These are phyloP conservation scores for Backusella luteola DNA, from an alignment of 192 early-diverging fungal species.

Conservation along the genomic window DNA sequence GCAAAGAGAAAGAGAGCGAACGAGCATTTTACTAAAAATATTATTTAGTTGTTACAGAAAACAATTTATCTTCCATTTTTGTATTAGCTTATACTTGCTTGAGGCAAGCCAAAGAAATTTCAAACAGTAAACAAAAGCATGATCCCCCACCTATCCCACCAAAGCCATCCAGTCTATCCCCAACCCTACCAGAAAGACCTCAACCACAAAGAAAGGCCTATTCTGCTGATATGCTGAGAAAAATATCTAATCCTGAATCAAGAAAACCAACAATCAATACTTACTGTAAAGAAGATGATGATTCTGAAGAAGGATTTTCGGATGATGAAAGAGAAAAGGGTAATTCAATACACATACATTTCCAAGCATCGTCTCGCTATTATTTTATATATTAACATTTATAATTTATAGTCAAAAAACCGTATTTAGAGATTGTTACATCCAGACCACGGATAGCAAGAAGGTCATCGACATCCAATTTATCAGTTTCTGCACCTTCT, in stretches of 20 bases:
- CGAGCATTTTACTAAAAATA: neutral
- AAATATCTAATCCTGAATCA: neutral
- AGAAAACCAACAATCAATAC: neutral
- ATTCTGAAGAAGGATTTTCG: neutral
- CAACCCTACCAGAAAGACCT: constrained; percentile 20
- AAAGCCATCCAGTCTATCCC: neutral
- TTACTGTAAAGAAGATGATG: neutral
- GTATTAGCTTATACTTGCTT: constrained; percentile 44
- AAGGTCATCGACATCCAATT: constrained; percentile 16
- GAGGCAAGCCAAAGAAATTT: constrained; percentile 45
- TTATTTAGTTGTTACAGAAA: constrained; percentile 4
- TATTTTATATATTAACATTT: neutral
- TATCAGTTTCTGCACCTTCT: constrained; percentile 12
- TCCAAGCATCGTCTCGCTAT: neutral
- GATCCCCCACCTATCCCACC: constrained; percentile 7
- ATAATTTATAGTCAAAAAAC: neutral
- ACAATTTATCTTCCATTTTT: constrained; percentile 33
- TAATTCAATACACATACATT: neutral
- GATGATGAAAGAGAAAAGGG: constrained; percentile 30
- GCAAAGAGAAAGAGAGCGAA: neutral
- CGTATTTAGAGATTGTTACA: neutral
- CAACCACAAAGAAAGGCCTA: constrained; percentile 37
- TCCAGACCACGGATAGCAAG: neutral
- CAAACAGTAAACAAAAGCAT: constrained; percentile 38
- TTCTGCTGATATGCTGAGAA: neutral